Base-by-base conservation (phyloP, 1,139 yeast genomes). In the Zygoascus sp. region DNA sequence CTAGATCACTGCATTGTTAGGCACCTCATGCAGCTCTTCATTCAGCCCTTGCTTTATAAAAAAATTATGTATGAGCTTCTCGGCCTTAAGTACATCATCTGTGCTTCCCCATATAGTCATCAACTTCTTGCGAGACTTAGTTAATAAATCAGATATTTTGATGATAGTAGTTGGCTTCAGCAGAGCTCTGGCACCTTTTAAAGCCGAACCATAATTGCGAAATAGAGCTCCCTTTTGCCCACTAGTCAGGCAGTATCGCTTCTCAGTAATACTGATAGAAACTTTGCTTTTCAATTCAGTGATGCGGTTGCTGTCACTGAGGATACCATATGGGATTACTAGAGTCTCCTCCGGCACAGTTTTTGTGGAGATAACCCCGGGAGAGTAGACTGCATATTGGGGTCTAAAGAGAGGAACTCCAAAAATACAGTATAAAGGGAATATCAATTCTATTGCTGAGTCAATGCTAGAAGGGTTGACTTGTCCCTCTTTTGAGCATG, bases 21-120 rank as follows among this genome's bases (percentile, higher is more conserved):
- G 13, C 5, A 3, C 23, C 3, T 3, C 9, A 8, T 34, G 11
- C 22, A 34, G 23, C 9, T 21, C 13, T 10, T 19, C 46, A 20
- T 38, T 45, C 32, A 49, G 44, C 13, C 17, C 27, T 36, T 32
- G 23, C 17, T 16, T 44, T 2, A 30, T 15, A 15, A 30, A 30
- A 11, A n/a, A n/a, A 30, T 23, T 10, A 13, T 9, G 7, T 6
- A 38, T 25, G 4, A 38, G 32, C n/a, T 25, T 5, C 13, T 11
- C 5, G n/a, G 41, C 41, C 22, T 13, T 13, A 13, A 7, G 5
- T 15, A 38, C 41, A 13, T 38, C 41, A 16, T 3, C 20, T 4
- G 11, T 8, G 5, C n/a, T 7, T n/a, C 41, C 41, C 41, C 41
- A 38, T 4, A 38, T 38, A 10, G 15, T 22, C 32, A 38, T 27